Evolutionary conservation across 441 rosid species (phyloP).

Genomic region (Jatropha podagrica): DNA sequence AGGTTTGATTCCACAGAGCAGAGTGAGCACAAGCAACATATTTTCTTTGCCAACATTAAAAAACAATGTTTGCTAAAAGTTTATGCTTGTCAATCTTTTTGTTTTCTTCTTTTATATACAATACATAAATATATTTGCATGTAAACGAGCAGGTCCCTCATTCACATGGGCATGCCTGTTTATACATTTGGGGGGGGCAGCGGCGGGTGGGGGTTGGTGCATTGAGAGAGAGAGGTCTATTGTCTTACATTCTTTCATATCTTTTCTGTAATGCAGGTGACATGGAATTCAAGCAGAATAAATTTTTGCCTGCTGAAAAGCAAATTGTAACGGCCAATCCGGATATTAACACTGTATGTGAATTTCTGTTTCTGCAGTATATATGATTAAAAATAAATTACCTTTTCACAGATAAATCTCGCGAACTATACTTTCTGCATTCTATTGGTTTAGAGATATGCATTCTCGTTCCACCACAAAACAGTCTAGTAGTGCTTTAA

Average conservation of each 20-base stretch:
- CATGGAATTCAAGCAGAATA: conserved; percentile 92
- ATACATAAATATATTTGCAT: neutral
- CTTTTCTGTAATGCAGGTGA: conserved; percentile 58
- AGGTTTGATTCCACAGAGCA: neutral
- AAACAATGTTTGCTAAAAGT: neutral
- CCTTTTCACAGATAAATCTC: neutral
- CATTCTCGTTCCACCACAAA: neutral
- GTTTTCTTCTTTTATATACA: neutral
- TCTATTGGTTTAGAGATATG: conserved; percentile 6
- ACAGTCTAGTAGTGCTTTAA: neutral
- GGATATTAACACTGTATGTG: conserved; percentile 68
- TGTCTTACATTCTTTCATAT: neutral
- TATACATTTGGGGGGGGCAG: neutral
- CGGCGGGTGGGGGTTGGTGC: too few species aligned
- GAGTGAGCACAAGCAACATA: neutral
- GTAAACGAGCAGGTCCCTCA: neutral
- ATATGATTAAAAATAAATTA: neutral
- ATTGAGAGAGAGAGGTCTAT: neutral
- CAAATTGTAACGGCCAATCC: conserved; percentile 90
- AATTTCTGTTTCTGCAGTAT: conserved; percentile 1
- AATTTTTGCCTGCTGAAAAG: conserved; percentile 69
- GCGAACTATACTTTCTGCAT: neutral
- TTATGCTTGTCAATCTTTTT: neutral
- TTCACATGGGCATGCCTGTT: neutral
- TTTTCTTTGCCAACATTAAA: neutral